Evolutionary conservation across 345 rosid species (phyloP).

Genomic region (Rhodomyrtus tomentosa): DNA sequence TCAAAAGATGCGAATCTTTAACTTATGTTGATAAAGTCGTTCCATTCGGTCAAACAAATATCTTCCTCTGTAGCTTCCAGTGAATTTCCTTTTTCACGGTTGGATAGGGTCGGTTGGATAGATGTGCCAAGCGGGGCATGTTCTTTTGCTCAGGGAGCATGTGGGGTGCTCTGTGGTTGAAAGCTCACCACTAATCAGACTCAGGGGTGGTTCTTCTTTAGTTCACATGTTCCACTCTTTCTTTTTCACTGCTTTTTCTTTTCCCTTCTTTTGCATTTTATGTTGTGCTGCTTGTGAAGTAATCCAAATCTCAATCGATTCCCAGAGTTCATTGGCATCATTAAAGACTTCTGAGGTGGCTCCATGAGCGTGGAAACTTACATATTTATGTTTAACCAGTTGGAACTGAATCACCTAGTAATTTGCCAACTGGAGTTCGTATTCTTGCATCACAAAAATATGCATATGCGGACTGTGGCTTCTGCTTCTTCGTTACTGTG

Average conservation of each 20-base stretch:
- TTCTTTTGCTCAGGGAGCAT: neutral
- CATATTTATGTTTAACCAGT: neutral
- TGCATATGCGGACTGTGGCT: neutral
- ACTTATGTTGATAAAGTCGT: neutral
- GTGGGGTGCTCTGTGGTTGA: neutral
- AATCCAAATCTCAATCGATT: neutral
- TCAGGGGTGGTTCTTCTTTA: slow-evolving; percentile 13
- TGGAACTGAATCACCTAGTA: neutral
- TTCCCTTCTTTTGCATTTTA: slow-evolving; percentile 16
- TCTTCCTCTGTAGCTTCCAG: neutral
- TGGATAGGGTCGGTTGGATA: neutral
- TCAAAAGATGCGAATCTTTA: neutral
- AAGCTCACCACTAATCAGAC: neutral
- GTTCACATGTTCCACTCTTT: slow-evolving; percentile 14
- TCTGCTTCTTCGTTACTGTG: neutral
- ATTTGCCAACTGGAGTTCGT: neutral
- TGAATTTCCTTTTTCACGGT: too few relatives aligned
- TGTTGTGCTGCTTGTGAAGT: slow-evolving; percentile 8
- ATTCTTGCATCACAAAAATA: neutral
- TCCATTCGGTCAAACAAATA: neutral
- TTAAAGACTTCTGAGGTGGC: neutral
- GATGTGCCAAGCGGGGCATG: neutral
- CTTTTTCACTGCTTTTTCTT: neutral
- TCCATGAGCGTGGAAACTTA: neutral
- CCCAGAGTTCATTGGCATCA: neutral